A percentile compares a stretch with the other conserved stretches of the same genome.
Evolutionary conservation across 306 rosid genomes (phyloP).

Genomic region (Cicer bijugum): DNA sequence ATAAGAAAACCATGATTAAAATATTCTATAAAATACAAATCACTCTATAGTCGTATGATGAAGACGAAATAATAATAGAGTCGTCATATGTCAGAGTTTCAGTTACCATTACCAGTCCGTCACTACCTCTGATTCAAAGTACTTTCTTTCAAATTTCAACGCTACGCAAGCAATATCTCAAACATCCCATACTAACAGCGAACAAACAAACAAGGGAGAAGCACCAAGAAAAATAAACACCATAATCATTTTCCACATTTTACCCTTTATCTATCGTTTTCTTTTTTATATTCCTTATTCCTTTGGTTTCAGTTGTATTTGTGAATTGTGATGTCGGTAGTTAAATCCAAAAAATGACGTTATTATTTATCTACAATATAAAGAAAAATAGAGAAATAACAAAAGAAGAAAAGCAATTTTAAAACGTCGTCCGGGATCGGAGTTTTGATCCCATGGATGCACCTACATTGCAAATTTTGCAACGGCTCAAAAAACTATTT

Average conservation of each 20-base stretch:
- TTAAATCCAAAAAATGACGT: slow-evolving; percentile 38
- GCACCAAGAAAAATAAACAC: neutral
- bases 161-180: slow-evolving; percentile 2
- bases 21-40: neutral
- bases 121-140: neutral
- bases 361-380: slow-evolving; percentile 38
- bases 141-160: slow-evolving; percentile 5
- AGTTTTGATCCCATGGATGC: slow-evolving; percentile 12
- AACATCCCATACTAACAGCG: slow-evolving; percentile 4
- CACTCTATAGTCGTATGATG: slow-evolving; percentile 15
- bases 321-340: neutral
- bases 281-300: slow-evolving; percentile 37
- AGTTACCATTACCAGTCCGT: slow-evolving; percentile 14
- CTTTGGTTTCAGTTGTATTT: neutral
- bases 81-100: slow-evolving; percentile 39
- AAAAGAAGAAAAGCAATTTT: neutral
- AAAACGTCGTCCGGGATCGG: neutral
- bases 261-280: neutral
- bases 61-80: slow-evolving; percentile 37
- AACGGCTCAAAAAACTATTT: neutral
- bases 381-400: slow-evolving; percentile 4
- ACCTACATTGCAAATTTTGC: neutral
- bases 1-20: neutral
- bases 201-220: slow-evolving; percentile 15
- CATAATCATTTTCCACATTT: slow-evolving; percentile 17